These are phyloP conservation scores for Eutypa lata DNA, from an alignment of 2,329 filamentous ascomycete species.

Conservation along the genomic window DNA sequence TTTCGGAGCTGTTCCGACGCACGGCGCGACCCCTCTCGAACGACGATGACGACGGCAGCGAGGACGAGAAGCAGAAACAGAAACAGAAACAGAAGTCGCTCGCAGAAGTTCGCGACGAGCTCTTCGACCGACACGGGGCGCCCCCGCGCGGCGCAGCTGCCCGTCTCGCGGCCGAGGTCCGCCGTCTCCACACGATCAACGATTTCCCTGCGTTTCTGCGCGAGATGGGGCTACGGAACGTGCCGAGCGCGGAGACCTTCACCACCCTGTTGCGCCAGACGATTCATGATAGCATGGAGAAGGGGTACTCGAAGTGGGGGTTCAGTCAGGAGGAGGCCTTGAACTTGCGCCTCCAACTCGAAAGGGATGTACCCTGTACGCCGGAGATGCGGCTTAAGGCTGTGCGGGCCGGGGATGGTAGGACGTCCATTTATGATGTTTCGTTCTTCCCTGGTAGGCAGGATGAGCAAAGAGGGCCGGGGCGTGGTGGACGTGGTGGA, in stretches of 20 bases:
- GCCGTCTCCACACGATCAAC: conserved; percentile 38
- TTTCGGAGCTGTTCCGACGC: conserved; percentile 46
- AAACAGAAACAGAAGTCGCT: conserved; percentile 25
- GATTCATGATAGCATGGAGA: conserved; percentile 28
- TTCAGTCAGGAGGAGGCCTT: conserved; percentile 12
- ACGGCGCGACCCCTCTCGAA: conserved; percentile 30
- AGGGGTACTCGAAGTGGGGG: conserved; percentile 29
- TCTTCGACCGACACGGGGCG: conserved; percentile 44
- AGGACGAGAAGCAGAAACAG: too few relatives aligned
- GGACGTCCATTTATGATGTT: too few relatives aligned
- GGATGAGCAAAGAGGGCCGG: too few relatives aligned
- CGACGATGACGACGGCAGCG: conserved; percentile 6
- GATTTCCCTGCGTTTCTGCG: conserved; percentile 40
- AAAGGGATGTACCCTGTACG: too few relatives aligned
- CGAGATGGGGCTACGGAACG: conserved; percentile 37
- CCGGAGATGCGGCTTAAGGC: too few relatives aligned
- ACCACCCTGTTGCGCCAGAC: conserved; percentile 32
- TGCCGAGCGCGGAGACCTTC: conserved; percentile 24
- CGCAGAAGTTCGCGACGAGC: conserved; percentile 36
- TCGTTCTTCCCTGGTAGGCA: too few relatives aligned
- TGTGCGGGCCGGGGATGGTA: too few relatives aligned
- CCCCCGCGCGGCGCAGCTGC: conserved; percentile 39
- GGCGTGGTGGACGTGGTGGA: too few relatives aligned
- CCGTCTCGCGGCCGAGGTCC: conserved; percentile 39
- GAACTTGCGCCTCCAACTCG: conserved; percentile 12